Evolutionary conservation across 1,284 basidiomycete species (phyloP), one percentile per base, ranked within the genome.

Genomic region (Cryptococcus sp.): DNA sequence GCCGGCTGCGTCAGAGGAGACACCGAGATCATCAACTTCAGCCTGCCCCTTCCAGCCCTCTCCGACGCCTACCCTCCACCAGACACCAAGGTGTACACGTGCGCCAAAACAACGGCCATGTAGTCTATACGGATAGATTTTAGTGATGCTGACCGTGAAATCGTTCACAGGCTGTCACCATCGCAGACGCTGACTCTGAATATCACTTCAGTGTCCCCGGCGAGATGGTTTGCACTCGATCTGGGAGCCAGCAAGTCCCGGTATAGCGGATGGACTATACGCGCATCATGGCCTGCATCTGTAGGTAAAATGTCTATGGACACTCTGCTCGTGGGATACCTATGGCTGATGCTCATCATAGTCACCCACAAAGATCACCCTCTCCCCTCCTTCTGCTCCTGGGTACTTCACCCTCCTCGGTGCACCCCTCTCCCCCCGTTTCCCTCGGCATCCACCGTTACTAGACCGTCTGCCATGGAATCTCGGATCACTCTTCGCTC

Each of bases 11-110:
- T 58, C 3, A 8, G 38, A 8, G 72, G 64, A 15, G 72, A 75
- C 47, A 75, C 71, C 0, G 71, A 75, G 58, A 75, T 75, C 47
- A 57, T 64, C 46, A 75, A 72, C 54, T 68, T 73, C 46, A 56
- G 54, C 33, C 55, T 69, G 0, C 70, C 72, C 3, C 46, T 62
- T 21, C 20, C 46, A n/a, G 16, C 37, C 8, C 11, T 39, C 23
- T 43, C 36, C 23, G 42, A 23, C 20, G 21, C 15, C 20, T 46
- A 46, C 15, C 54, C 33, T 28, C 12, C 28, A n/a, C 33, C 18
- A 8, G 33, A 43, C 28, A 15, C 33, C 13, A 16, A 33, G 16
- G 20, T 48, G 16, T 39, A 55, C 7, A 37, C 52, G 43, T 33
- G 21, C 21, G 39, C n/a, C 48, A 35, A 36, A 24, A 13, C 8